Evolutionary conservation across 1,284 basidiomycete species (phyloP).

Genomic region (Pterulicium gracile): DNA sequence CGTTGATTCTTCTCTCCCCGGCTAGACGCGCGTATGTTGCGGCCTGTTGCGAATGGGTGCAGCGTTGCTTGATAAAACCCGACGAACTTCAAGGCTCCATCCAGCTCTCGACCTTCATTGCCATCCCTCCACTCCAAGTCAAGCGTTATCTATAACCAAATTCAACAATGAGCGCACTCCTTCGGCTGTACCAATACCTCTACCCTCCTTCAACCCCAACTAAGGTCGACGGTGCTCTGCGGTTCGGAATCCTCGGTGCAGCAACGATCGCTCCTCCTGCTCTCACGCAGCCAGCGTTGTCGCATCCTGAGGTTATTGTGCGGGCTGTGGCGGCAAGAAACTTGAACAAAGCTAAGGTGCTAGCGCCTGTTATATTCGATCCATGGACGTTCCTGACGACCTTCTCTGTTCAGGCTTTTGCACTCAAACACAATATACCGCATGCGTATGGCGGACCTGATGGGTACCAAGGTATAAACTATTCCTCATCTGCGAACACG

Average conservation of each 20-base stretch:
- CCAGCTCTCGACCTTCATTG: no score
- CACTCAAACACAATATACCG: conserved; percentile 42
- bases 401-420: conserved; percentile 29
- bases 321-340: conserved; percentile 56
- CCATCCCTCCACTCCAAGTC: no score
- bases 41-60: no score
- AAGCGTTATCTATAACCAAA: no score
- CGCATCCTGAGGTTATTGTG: conserved; percentile 49
- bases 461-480: conserved; percentile 42
- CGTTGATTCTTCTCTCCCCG: no score
- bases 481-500: no score
- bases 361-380: no score
- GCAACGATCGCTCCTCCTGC: conserved; percentile 53
- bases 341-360: conserved; percentile 27
- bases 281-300: conserved; percentile 40
- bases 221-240: not conserved
- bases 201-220: not conserved
- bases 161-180: not conserved
- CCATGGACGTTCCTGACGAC: no score
- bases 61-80: no score
- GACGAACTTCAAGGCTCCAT: no score
- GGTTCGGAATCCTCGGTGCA: conserved; percentile 35
- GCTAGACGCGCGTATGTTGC: no score
- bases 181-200: not conserved
- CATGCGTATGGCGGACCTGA: conserved; percentile 40